These are phyloP conservation scores for Paracorniculantispora psalliotae DNA, from an alignment of 2,329 filamentous ascomycete species.

Conservation along the genomic window DNA sequence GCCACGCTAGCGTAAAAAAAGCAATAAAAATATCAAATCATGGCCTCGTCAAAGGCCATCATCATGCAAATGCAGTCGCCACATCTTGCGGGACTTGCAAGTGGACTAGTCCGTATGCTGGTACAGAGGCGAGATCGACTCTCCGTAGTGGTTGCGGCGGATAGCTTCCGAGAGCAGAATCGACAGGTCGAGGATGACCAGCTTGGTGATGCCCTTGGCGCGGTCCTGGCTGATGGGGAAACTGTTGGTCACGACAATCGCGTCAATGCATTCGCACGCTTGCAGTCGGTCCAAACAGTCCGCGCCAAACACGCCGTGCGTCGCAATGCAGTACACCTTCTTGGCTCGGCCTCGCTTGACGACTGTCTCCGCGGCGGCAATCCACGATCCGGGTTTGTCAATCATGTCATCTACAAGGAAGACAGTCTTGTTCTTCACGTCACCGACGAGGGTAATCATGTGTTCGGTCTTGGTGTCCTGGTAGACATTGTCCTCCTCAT, in stretches of 20 bases:
- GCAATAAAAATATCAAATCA: constrained; percentile 6
- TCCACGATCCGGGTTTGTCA: constrained; percentile 94
- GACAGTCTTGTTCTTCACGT: constrained; percentile 82
- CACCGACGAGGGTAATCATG: constrained; percentile 95
- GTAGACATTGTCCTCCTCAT: constrained; percentile 90
- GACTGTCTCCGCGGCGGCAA: constrained; percentile 92
- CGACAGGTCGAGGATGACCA: constrained; percentile 85
- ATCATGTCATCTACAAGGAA: constrained; percentile 99
- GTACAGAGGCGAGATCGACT: constrained; percentile 68
- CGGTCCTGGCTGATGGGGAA: constrained; percentile 83
- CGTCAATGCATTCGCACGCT: constrained; percentile 86
- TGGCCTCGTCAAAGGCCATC: constrained; percentile 13
- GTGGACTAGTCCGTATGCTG: constrained; percentile 56
- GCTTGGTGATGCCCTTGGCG: constrained; percentile 67
- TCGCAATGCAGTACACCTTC: constrained; percentile 96
- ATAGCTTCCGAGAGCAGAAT: constrained; percentile 88
- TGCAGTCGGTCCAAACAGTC: constrained; percentile 88
- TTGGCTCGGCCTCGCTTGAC: constrained; percentile 88
- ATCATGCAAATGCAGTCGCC: constrained; percentile 12
- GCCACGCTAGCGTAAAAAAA: constrained; percentile 31
- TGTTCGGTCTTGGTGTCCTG: constrained; percentile 78
- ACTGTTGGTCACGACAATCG: constrained; percentile 93
- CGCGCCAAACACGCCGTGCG: constrained; percentile 88
- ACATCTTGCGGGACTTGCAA: constrained; percentile 9
- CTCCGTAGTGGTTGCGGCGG: constrained; percentile 91